Percentiles rank a stretch among this genome's conserved stretches.
These are phyloP conservation scores for Casuarina equisetifolia DNA, from an alignment of 306 rosid species.

Conservation along the genomic window DNA sequence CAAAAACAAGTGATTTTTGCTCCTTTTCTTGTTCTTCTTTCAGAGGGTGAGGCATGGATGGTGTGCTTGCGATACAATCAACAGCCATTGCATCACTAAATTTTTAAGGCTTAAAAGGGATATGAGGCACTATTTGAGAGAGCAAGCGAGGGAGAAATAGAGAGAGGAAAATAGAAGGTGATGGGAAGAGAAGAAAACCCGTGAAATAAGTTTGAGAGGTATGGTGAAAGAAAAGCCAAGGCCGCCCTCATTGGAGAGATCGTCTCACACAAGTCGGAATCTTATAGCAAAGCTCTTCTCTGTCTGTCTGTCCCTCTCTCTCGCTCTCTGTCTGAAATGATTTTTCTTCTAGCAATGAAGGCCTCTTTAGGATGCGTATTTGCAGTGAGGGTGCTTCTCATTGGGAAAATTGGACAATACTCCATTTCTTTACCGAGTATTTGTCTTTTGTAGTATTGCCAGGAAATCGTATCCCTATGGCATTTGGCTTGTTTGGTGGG, in stretches of 20 bases:
- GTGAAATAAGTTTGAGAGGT: conserved; percentile 40
- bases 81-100: conserved; percentile 61
- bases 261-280: conserved; percentile 53
- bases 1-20: conserved; percentile 53
- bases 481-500: conserved; percentile 21
- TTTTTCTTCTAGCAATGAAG: conserved; percentile 28
- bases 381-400: conserved; percentile 11
- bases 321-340: conserved; percentile 1
- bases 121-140: background rate
- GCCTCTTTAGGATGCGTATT: conserved; percentile 8
- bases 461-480: conserved; percentile 13
- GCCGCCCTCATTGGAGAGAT: conserved; percentile 53
- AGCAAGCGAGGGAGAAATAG: conserved; percentile 8
- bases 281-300: conserved; percentile 47
- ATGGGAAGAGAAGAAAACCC: conserved; percentile 19
- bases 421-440: conserved; percentile 12
- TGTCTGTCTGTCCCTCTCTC: background rate
- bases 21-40: conserved; percentile 29
- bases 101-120: background rate
- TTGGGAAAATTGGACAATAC: conserved; percentile 2
- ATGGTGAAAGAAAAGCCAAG: conserved; percentile 71
- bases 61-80: conserved; percentile 45
- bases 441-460: conserved; percentile 21
- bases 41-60: conserved; percentile 37
- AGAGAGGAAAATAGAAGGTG: conserved; percentile 6